Conservation (phyloP, 495 filamentous ascomycete genomes). For the Rostrohypoxylon terebratum region DNA sequence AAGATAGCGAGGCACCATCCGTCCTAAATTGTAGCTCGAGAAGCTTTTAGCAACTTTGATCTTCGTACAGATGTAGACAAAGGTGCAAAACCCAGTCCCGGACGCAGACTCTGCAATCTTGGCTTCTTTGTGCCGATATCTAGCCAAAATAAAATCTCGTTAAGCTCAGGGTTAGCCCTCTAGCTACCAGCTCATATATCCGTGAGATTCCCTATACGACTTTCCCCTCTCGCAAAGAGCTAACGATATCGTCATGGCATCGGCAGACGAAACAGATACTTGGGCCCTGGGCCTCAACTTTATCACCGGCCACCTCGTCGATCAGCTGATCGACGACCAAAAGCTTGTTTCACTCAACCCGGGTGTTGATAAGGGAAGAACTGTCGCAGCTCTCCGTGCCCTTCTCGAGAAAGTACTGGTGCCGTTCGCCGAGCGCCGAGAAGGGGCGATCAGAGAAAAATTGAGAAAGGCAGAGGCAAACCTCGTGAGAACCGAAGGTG, state of each 20-base stretch:
- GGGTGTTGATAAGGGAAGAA: neutral
- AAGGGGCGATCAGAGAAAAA: neutral
- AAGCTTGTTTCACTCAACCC: neutral
- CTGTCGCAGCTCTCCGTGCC: neutral
- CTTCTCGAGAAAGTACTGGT: neutral
- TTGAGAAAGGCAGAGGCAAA: neutral
- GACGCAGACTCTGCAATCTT: constrained; percentile 15
- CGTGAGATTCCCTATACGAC: neutral
- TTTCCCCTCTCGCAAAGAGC: neutral
- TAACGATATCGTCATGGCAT: constrained; percentile 10
- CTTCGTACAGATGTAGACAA: constrained; percentile 25
- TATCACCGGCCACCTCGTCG: neutral
- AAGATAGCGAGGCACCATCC: constrained; percentile 1
- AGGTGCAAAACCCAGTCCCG: constrained; percentile 19
- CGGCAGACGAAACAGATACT: neutral
- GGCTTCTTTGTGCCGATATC: constrained; percentile 32
- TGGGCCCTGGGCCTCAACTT: neutral
- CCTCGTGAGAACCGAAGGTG: neutral
- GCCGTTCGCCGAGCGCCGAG: neutral
- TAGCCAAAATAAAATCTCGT: constrained; percentile 32
- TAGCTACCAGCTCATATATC: neutral
- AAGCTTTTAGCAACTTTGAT: constrained; percentile 3
- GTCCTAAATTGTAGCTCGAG: neutral
- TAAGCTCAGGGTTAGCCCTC: constrained; percentile 14
- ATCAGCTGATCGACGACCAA: neutral